phyloP scores from a whole-genome alignment of 441 rosid species.

The Biscutella laevigata region DNA sequence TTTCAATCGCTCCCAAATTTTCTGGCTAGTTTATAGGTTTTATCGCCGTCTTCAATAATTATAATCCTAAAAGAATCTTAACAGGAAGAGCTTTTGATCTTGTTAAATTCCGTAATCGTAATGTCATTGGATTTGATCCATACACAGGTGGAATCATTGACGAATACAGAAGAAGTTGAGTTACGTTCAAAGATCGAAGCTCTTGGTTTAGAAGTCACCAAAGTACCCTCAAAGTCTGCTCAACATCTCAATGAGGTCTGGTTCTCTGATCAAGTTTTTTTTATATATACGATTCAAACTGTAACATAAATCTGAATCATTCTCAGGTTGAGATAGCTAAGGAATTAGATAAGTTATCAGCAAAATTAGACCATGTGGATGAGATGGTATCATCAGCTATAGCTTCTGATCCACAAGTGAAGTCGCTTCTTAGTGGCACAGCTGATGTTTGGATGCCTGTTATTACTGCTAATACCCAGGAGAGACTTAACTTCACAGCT shows the following conservation, averaged over 20 bases:
- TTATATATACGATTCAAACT: neutral
- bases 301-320: neutral
- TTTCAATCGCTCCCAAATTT: neutral
- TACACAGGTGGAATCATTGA: slow-evolving; percentile 59
- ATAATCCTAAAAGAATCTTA: too few species aligned
- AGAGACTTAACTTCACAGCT: slow-evolving; percentile 52
- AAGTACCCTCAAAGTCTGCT: slow-evolving; percentile 55
- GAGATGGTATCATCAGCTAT: slow-evolving; percentile 78
- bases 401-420: slow-evolving; percentile 65
- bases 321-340: slow-evolving; percentile 64
- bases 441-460: slow-evolving; percentile 84
- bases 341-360: slow-evolving; percentile 75
- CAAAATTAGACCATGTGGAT: slow-evolving; percentile 64
- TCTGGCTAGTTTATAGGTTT: too few species aligned
- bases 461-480: slow-evolving; percentile 65
- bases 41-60: too few species aligned
- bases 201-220: slow-evolving; percentile 68
- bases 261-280: neutral
- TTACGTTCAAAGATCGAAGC: slow-evolving; percentile 80
- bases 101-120: too few species aligned
- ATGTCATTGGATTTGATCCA: too few species aligned
- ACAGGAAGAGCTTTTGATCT: neutral
- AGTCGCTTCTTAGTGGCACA: slow-evolving; percentile 64
- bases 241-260: slow-evolving; percentile 51
- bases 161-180: slow-evolving; percentile 73